Evolutionary conservation across 2,329 filamentous ascomycete genomes (phyloP).

Genomic region (Sarocladiaceae sp.): DNA sequence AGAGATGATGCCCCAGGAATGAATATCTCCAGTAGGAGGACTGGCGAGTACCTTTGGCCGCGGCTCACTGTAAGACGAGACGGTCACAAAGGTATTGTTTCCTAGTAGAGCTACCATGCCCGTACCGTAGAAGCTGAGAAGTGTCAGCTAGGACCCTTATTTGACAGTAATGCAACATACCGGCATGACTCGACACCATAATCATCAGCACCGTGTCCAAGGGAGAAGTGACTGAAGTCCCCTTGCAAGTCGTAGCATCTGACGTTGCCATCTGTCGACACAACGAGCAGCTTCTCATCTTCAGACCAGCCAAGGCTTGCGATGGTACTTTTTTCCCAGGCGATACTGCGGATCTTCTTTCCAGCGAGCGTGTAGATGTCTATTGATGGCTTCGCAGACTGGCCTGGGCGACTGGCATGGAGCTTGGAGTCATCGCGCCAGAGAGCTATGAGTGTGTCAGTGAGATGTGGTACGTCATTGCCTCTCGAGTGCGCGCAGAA

Average conservation of each 20-base stretch:
- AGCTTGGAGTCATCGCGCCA: constrained; percentile 85
- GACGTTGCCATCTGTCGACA: constrained; percentile 84
- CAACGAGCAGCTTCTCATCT: constrained; percentile 83
- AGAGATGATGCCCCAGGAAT: constrained; percentile 84
- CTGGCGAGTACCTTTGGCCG: constrained; percentile 75
- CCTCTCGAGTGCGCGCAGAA: too few species aligned
- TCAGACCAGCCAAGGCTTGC: constrained; percentile 93
- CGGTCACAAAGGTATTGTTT: constrained; percentile 80
- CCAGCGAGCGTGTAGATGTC: constrained; percentile 93
- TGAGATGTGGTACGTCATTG: constrained; percentile 5
- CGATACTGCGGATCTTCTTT: constrained; percentile 76
- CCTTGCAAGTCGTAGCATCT: constrained; percentile 88
- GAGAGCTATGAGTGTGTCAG: constrained; percentile 52
- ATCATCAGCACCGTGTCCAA: constrained; percentile 85
- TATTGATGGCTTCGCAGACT: constrained; percentile 73
- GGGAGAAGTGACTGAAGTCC: constrained; percentile 89
- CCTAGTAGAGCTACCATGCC: constrained; percentile 90
- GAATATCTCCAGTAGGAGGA: constrained; percentile 70
- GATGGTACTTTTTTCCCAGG: constrained; percentile 87
- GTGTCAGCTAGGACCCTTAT: background rate
- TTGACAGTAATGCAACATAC: constrained; percentile 19
- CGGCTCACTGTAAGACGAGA: constrained; percentile 87
- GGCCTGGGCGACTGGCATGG: constrained; percentile 66
- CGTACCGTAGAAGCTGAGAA: constrained; percentile 66
- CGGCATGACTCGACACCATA: constrained; percentile 81